phyloP scores from a whole-genome alignment of 2,329 filamentous ascomycete genomes.

The Lithohypha guttulata region DNA sequence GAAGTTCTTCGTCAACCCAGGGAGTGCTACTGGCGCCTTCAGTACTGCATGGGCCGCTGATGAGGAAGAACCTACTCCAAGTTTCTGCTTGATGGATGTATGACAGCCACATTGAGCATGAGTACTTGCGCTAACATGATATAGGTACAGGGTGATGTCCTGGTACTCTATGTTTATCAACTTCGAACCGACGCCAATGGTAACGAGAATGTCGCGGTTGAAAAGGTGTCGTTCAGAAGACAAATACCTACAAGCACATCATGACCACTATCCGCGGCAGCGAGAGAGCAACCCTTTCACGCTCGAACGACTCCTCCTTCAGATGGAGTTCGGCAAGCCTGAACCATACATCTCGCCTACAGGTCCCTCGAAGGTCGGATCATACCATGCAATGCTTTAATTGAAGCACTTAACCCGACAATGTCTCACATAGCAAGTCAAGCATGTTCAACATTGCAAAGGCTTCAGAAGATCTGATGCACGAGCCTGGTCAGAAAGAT shows the following conservation, averaged over 20 bases:
- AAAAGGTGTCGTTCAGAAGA: slow-evolving; percentile 80
- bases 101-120: slow-evolving; percentile 32
- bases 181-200: slow-evolving; percentile 66
- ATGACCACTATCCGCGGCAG: too few species aligned
- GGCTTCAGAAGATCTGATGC: too few species aligned
- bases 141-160: slow-evolving; percentile 87
- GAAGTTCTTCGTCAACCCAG: slow-evolving; percentile 61
- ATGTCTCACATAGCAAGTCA: too few species aligned
- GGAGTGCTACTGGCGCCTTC: slow-evolving; percentile 56
- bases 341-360: too few species aligned
- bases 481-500: too few species aligned
- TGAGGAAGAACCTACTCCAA: slow-evolving; percentile 63
- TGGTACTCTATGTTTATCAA: slow-evolving; percentile 92
- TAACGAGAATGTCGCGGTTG: slow-evolving; percentile 67
- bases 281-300: too few species aligned
- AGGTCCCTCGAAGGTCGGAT: too few species aligned
- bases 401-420: too few species aligned
- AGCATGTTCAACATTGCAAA: too few species aligned
- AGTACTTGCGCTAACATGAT: not conserved
- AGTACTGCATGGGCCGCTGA: slow-evolving; percentile 49
- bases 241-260: slow-evolving; percentile 48
- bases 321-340: too few species aligned
- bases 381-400: too few species aligned
- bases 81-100: slow-evolving; percentile 97
- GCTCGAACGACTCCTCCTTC: too few species aligned